Base-by-base conservation (phyloP, 2,329 filamentous ascomycete species). In the Aspergillus caelatus region DNA sequence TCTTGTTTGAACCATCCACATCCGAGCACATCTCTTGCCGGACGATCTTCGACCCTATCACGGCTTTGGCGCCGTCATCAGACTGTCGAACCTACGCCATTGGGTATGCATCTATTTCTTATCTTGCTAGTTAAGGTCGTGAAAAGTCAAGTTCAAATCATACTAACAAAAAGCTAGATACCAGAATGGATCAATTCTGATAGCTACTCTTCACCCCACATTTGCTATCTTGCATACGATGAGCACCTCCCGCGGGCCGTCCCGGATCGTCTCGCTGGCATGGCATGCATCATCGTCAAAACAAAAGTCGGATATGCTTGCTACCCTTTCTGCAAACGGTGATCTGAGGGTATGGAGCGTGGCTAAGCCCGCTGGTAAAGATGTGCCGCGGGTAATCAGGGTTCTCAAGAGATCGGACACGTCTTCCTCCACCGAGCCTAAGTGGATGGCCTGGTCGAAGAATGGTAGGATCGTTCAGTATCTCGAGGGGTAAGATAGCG, bases 401-500 rank as follows among this genome's bases (percentile, higher is more conserved):
- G 89, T 96, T 32, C 81, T 99, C 56, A 94, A 92, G 76, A 86
- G 91, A 71, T 89, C 89, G 9, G 93, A 97, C 65, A 60, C 60
- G 4, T 89, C 89, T 68, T 89, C 86, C 68, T 82, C 88, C 39
- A 81, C 88, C 3, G 93, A 93, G 1, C 90, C 92, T 43, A 97
- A 96, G 75, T 99, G 95, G 95, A 94, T 97, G 84, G 91, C 89
- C 23, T 99, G 95, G 95, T 98, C 95, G 0, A 98, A 97, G 80
- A 98, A 97, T 81, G 95, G 95, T 45, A 91, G 94, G 69, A 93
- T 99, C 68, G 89, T 99, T 67, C 95, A 99, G 79, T 94, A 89
- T 78, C 91, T 92, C 6, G 93, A 97, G 79, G 89, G 90, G 94
- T 97, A 84, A 82, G 92, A 87, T 60, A 41, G 3, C 39, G 3